A percentile compares a stretch with the other conserved stretches of the same genome.
Conservation (phyloP, 1,139 yeast genomes). For the Saccharomyces hybrid region DNA sequence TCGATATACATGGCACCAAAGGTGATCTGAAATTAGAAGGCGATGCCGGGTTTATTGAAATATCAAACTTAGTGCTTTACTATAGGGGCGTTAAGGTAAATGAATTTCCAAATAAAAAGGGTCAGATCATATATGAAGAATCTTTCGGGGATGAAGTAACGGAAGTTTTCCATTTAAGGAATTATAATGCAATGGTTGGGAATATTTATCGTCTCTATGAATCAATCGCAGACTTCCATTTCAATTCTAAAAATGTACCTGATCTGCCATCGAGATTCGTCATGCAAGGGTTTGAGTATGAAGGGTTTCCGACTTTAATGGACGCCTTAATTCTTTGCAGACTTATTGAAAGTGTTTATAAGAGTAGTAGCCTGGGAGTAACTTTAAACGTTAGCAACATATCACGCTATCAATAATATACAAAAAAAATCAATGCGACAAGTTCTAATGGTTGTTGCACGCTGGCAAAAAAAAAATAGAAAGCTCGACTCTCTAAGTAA, state of each 20-base stretch:
- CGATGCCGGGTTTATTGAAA: constrained; percentile 23
- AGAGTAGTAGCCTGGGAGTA: constrained; percentile 11
- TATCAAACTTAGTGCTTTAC: constrained; percentile 21
- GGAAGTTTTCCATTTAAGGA: constrained; percentile 21
- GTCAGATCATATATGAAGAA: background rate
- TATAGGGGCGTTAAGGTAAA: constrained; percentile 17
- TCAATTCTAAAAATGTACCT: constrained; percentile 4
- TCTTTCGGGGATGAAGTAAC: constrained; percentile 14
- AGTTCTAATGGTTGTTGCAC: background rate
- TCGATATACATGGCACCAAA: constrained; percentile 25
- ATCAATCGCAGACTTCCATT: constrained; percentile 17
- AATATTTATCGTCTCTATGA: constrained; percentile 19
- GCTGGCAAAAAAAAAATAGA: background rate
- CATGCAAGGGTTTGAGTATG: constrained; percentile 15
- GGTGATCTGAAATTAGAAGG: constrained; percentile 25
- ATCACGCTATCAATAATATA: constrained; percentile 6
- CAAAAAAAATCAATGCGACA: background rate
- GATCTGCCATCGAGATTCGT: constrained; percentile 5
- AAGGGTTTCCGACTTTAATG: constrained; percentile 19
- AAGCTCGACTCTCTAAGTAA: background rate
- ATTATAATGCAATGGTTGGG: constrained; percentile 22
- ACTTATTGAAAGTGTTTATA: constrained; percentile 13
- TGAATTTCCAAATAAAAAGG: constrained; percentile 1
- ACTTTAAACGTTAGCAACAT: constrained; percentile 16
- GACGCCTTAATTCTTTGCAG: constrained; percentile 14